Evolutionary conservation across 176 grass and related monocot genomes (phyloP).

Genomic region (Areca catechu): DNA sequence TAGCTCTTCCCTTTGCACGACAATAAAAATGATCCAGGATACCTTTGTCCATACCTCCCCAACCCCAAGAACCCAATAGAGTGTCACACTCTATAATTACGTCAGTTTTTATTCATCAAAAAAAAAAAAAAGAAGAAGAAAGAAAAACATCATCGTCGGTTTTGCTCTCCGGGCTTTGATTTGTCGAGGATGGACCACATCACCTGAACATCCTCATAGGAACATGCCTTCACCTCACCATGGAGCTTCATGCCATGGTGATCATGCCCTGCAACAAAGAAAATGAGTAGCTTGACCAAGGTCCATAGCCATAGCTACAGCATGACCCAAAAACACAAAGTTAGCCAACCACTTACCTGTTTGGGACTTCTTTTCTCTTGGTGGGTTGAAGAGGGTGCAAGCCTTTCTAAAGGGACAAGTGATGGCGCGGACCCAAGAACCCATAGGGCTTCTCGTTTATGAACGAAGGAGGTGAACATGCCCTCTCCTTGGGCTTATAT

Average conservation of each 20-base stretch:
- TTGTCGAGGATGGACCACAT: constrained; percentile 88
- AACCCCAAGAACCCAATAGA: no score
- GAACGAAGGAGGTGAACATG: no score
- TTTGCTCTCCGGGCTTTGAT: constrained; percentile 29
- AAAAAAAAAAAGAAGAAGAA: no score
- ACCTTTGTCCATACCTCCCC: no score
- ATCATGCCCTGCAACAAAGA: constrained; percentile 25
- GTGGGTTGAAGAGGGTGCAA: constrained; percentile 32
- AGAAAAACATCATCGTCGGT: neutral
- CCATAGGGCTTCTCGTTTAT: constrained; percentile 17
- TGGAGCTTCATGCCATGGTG: constrained; percentile 39
- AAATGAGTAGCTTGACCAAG: neutral
- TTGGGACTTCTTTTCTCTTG: constrained; percentile 36
- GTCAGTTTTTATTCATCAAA: no score
- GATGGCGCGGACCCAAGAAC: constrained; percentile 62
- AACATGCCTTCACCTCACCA: constrained; percentile 70
- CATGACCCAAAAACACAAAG: no score
- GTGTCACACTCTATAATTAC: no score
- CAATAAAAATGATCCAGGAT: no score
- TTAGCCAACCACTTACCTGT: neutral
- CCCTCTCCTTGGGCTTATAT: no score
- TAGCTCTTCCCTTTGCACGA: no score
- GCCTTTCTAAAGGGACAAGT: constrained; percentile 67
- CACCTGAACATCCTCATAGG: constrained; percentile 63
- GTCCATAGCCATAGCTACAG: no score